These are phyloP conservation scores for Pisolithus thermaeus DNA, from an alignment of 1,284 basidiomycete genomes.

Conservation along the genomic window DNA sequence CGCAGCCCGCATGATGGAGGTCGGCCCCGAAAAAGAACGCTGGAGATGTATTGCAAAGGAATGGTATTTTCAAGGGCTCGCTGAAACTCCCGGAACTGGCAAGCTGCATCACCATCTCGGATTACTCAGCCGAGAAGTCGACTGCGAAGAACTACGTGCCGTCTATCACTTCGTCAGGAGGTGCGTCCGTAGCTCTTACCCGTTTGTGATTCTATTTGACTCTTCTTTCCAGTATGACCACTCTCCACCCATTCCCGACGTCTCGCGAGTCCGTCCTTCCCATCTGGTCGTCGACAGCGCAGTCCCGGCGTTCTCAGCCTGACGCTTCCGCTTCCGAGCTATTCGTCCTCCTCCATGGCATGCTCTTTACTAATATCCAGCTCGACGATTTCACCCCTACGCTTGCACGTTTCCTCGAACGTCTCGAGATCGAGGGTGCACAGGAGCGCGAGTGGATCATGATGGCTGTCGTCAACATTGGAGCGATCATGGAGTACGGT, in stretches of 20 bases:
- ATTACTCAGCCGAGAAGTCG: constrained; percentile 74
- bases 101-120: constrained; percentile 95
- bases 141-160: constrained; percentile 78
- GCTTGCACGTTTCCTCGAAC: constrained; percentile 81
- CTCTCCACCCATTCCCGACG: constrained; percentile 79
- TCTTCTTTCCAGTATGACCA: constrained; percentile 62
- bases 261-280: constrained; percentile 85
- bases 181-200: constrained; percentile 37
- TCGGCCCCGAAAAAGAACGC: constrained; percentile 89
- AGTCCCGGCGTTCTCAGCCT: constrained; percentile 66
- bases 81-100: constrained; percentile 86
- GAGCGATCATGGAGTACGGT: constrained; percentile 85
- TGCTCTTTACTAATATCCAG: constrained; percentile 92
- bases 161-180: constrained; percentile 97
- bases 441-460: constrained; percentile 93
- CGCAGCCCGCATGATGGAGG: constrained; percentile 81
- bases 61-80: constrained; percentile 88
- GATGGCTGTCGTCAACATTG: constrained; percentile 86
- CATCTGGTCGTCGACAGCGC: constrained; percentile 74
- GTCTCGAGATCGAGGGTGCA: constrained; percentile 73
- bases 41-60: constrained; percentile 89
- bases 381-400: constrained; percentile 85
- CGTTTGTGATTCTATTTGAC: constrained; percentile 4
- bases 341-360: constrained; percentile 89
- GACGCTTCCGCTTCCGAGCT: constrained; percentile 78